A percentile compares a stretch with the other conserved stretches of the same genome.
Conservation (phyloP, 805 yeast species). For the Tetrapisispora namnaoensis region DNA sequence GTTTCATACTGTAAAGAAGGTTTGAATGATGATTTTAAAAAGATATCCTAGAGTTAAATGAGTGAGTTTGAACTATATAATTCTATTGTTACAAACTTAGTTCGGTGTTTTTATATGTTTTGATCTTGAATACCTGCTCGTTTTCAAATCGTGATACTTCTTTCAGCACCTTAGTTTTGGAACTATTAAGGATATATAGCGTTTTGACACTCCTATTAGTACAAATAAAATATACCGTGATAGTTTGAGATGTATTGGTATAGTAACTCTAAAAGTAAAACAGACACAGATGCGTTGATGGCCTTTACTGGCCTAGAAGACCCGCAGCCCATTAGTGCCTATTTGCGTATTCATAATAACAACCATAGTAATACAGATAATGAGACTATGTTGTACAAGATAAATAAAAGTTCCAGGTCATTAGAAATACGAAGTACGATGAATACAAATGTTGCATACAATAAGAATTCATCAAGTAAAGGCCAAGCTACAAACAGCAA, state of each 20-base stretch:
- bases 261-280: background rate
- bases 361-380: background rate
- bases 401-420: background rate
- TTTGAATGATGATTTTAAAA: too few relatives aligned
- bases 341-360: background rate
- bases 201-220: too few relatives aligned
- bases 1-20: background rate
- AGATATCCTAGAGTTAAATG: too few relatives aligned
- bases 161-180: too few relatives aligned
- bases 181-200: too few relatives aligned
- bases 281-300: background rate
- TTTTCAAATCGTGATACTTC: too few relatives aligned
- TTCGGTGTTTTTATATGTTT: too few relatives aligned
- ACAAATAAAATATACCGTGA: too few relatives aligned
- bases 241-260: conserved; percentile 5
- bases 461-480: background rate
- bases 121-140: too few relatives aligned
- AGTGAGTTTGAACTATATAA: too few relatives aligned
- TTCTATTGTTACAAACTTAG: too few relatives aligned
- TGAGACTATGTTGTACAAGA: background rate
- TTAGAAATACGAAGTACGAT: background rate
- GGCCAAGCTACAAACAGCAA: background rate
- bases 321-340: background rate
- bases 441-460: background rate
- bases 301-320: conserved; percentile 1